Conservation (phyloP, 2,329 filamentous ascomycete species). For the Chrysoporthe deuterocubensis region DNA sequence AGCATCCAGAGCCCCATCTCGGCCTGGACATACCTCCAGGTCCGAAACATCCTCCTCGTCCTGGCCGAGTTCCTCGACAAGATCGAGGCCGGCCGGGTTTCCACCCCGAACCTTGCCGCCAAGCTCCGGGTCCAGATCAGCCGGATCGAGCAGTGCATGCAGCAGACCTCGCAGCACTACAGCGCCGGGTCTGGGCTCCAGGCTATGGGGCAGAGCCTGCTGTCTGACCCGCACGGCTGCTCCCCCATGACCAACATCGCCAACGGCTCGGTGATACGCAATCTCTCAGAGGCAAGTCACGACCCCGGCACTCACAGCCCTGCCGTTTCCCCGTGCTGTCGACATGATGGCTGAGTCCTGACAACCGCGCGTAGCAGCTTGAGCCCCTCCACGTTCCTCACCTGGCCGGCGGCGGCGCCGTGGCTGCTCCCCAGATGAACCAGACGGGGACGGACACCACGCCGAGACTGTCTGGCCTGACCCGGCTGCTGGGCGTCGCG, state of each 20-base stretch:
- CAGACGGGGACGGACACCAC: not conserved
- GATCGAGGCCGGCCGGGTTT: not conserved
- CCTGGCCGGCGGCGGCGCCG: no score
- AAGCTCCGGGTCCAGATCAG: not conserved
- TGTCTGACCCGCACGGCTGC: not conserved
- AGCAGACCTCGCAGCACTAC: not conserved
- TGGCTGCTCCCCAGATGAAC: no score
- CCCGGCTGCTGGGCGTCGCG: no score
- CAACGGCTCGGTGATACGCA: no score
- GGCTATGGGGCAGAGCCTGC: constrained; percentile 1
- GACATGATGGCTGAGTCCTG: no score
- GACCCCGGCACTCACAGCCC: no score
- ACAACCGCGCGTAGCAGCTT: no score
- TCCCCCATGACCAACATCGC: no score
- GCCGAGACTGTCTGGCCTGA: constrained; percentile 7
- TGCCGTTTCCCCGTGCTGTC: no score
- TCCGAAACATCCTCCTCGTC: constrained; percentile 2
- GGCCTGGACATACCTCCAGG: constrained; percentile 7
- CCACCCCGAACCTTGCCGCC: not conserved
- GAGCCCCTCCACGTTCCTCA: no score
- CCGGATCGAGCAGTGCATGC: constrained; percentile 1
- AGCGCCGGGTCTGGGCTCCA: not conserved
- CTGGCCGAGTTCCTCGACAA: constrained; percentile 4
- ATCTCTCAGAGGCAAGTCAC: no score
- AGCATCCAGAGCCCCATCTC: not conserved